A percentile compares a stretch with the other conserved stretches of the same genome.
Evolutionary conservation across 352 stramenopile genomes (phyloP).

Genomic region (Phytophthora pinifolia): DNA sequence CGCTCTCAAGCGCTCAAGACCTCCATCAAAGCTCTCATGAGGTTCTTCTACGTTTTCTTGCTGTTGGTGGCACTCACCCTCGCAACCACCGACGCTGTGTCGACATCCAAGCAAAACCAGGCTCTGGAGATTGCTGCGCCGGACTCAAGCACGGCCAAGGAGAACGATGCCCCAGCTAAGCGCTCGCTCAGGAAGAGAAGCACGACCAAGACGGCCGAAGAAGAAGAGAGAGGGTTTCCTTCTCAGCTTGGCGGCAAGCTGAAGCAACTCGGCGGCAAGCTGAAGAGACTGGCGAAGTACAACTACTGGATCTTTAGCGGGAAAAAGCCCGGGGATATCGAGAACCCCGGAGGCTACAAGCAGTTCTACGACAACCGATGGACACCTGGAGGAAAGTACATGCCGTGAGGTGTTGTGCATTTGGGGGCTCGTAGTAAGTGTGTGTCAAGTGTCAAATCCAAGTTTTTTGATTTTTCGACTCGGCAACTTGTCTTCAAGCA

Average conservation of each 20-base stretch:
- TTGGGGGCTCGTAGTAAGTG: no score
- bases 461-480: no score
- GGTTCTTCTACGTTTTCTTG: neutral
- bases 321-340: constrained; percentile 5
- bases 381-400: constrained; percentile 1
- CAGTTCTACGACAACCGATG: constrained; percentile 16
- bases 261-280: neutral
- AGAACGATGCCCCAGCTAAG: neutral
- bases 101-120: no score
- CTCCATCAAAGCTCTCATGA: no score
- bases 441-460: no score
- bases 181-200: neutral
- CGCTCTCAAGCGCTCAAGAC: no score
- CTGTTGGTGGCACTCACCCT: neutral
- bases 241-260: no score
- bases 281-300: constrained; percentile 13
- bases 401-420: no score
- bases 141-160: neutral
- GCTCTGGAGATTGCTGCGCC: neutral
- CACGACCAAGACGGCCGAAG: neutral
- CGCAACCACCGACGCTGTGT: no score
- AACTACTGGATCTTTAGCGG: constrained; percentile 13
- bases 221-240: neutral
- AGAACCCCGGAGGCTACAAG: constrained; percentile 5
- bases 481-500: no score